phyloP scores from a whole-genome alignment of 2,329 filamentous ascomycete species.

The Chaetomiaceae sp. region DNA sequence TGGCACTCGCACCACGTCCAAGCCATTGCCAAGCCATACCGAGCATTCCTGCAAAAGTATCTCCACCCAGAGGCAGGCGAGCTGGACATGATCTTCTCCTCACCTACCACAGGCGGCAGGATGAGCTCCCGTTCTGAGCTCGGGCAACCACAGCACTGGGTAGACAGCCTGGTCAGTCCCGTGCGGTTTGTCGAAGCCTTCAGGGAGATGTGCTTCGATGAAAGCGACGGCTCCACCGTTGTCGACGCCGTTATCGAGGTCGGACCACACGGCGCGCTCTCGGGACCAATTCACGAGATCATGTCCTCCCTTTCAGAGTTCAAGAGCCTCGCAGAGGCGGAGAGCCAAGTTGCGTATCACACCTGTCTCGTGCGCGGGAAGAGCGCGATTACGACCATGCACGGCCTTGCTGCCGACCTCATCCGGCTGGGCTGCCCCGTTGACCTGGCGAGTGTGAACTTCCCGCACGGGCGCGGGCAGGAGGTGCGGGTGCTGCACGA shows the following conservation, averaged over 20 bases:
- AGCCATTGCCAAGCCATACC: conserved; percentile 30
- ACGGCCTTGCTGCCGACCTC: conserved; percentile 26
- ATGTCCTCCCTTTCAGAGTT: conserved; percentile 15
- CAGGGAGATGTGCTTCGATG: conserved; percentile 19
- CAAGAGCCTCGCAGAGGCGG: too few relatives aligned
- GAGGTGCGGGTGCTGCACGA: conserved; percentile 28
- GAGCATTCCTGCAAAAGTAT: conserved; percentile 18
- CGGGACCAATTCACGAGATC: conserved; percentile 31
- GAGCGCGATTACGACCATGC: conserved; percentile 27
- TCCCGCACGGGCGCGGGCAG: conserved; percentile 26
- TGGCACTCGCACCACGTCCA: conserved; percentile 40
- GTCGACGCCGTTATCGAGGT: conserved; percentile 30
- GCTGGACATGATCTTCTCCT: conserved; percentile 20
- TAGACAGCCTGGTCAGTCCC: conserved; percentile 27
- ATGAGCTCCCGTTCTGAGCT: conserved; percentile 14
- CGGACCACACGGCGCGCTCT: conserved; percentile 32
- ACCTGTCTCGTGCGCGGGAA: conserved; percentile 19
- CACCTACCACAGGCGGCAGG: conserved; percentile 22
- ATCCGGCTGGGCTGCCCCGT: conserved; percentile 28
- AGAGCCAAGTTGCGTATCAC: too few relatives aligned
- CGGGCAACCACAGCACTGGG: conserved; percentile 21
- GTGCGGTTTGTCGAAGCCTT: conserved; percentile 32
- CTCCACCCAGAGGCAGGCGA: conserved; percentile 23
- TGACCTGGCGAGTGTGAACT: conserved; percentile 29
- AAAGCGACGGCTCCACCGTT: conserved; percentile 14